Conservation (phyloP, 345 rosid species). For the Salix koriyanagi region DNA sequence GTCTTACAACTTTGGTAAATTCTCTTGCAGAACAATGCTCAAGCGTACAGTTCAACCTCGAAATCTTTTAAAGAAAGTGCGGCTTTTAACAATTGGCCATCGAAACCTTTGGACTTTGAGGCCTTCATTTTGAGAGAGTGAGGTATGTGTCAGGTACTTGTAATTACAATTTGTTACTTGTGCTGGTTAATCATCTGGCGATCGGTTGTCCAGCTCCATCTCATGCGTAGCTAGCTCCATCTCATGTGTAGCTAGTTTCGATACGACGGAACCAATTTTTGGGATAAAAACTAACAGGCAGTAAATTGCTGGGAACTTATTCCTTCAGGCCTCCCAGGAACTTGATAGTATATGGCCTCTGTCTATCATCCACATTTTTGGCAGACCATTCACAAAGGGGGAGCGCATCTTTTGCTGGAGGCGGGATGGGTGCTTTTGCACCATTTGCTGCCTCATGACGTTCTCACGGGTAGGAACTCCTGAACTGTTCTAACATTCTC, state of each 20-base stretch:
- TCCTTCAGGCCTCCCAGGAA: too few relatives aligned
- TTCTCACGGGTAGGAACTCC: too few relatives aligned
- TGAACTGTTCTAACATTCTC: too few relatives aligned
- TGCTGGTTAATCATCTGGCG: neutral
- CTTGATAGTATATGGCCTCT: too few relatives aligned
- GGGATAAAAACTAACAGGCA: too few relatives aligned
- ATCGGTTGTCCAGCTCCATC: neutral
- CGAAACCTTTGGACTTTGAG: constrained; percentile 41
- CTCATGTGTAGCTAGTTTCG: neutral
- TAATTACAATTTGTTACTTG: neutral
- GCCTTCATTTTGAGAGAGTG: constrained; percentile 23
- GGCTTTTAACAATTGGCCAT: constrained; percentile 48
- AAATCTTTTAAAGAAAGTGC: constrained; percentile 35
- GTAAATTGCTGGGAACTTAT: too few relatives aligned
- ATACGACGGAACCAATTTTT: neutral
- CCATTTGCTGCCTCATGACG: too few relatives aligned
- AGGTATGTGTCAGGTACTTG: constrained; percentile 2
- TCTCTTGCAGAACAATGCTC: constrained; percentile 55
- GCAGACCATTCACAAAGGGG: too few relatives aligned
- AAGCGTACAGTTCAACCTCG: constrained; percentile 39
- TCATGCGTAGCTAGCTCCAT: neutral
- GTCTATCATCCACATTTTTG: too few relatives aligned
- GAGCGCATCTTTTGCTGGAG: too few relatives aligned
- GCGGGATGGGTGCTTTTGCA: too few relatives aligned
- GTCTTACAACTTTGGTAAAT: neutral